Percentiles rank a stretch among this genome's conserved stretches.
Conservation (phyloP, 768 basidiomycete species). For the Rhodosporidiobolus odoratus region DNA sequence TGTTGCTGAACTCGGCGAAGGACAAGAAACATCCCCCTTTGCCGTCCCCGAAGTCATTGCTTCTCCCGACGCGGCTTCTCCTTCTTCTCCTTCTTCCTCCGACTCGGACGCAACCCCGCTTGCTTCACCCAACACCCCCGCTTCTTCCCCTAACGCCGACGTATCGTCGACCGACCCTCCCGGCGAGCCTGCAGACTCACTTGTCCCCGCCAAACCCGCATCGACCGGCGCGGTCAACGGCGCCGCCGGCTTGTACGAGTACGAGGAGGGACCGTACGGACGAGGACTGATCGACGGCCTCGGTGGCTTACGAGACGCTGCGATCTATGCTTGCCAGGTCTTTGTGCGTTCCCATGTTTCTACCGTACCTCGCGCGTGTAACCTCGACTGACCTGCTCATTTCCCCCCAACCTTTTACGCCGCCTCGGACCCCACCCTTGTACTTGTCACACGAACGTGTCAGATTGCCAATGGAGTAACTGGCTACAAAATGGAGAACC, state of each 20-base stretch:
- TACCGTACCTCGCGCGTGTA: too few relatives aligned
- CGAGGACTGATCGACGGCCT: constrained; percentile 40
- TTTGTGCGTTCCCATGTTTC: constrained; percentile 19
- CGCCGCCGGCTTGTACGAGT: constrained; percentile 16
- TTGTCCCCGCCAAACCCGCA: neutral
- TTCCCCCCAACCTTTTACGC: too few relatives aligned
- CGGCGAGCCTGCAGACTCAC: neutral
- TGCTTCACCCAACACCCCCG: neutral
- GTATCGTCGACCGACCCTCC: too few relatives aligned
- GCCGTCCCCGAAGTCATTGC: constrained; percentile 10
- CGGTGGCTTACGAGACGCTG: constrained; percentile 39
- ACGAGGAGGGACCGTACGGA: constrained; percentile 31
- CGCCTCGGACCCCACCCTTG: neutral
- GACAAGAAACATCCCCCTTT: constrained; percentile 31
- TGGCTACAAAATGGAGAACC: constrained; percentile 35
- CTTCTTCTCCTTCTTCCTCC: neutral
- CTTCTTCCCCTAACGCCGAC: neutral
- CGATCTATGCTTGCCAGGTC: constrained; percentile 37
- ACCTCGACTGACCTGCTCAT: neutral
- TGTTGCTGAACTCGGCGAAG: constrained; percentile 4
- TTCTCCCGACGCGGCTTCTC: neutral
- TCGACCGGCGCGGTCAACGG: constrained; percentile 18
- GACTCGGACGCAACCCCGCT: neutral
- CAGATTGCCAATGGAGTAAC: constrained; percentile 36
- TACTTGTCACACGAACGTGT: accelerated